These are phyloP conservation scores for Fragaria vesca DNA, from an alignment of 306 rosid genomes.

Conservation along the genomic window DNA sequence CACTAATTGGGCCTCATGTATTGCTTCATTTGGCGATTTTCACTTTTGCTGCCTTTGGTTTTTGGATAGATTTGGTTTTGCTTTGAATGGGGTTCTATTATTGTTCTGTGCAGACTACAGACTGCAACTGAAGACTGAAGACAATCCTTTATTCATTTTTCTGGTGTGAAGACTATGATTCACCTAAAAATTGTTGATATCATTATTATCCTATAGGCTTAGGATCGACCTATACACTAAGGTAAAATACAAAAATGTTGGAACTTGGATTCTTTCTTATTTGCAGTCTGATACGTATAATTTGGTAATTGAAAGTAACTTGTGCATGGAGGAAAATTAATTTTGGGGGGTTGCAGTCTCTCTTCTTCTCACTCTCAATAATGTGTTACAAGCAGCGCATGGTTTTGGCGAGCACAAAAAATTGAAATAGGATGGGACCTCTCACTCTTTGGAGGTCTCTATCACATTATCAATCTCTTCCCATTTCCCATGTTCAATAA, in stretches of 20 bases:
- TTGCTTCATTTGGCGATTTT: neutral
- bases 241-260: neutral
- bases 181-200: neutral
- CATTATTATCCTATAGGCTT: neutral
- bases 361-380: constrained; percentile 15
- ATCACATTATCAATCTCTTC: neutral
- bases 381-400: constrained; percentile 17
- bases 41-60: neutral
- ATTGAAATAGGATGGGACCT: constrained; percentile 18
- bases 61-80: neutral
- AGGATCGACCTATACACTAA: neutral
- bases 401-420: constrained; percentile 15
- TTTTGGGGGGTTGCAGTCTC: neutral
- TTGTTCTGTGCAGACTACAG: neutral
- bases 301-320: neutral
- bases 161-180: neutral
- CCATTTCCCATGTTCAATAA: constrained; percentile 23
- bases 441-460: neutral
- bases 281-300: neutral
- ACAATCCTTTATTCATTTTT: neutral
- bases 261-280: neutral
- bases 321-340: neutral
- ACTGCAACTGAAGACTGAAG: neutral
- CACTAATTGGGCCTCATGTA: neutral
- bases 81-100: neutral